phyloP scores from a whole-genome alignment of 2,329 filamentous ascomycete genomes.

The Aspergillus unguis region DNA sequence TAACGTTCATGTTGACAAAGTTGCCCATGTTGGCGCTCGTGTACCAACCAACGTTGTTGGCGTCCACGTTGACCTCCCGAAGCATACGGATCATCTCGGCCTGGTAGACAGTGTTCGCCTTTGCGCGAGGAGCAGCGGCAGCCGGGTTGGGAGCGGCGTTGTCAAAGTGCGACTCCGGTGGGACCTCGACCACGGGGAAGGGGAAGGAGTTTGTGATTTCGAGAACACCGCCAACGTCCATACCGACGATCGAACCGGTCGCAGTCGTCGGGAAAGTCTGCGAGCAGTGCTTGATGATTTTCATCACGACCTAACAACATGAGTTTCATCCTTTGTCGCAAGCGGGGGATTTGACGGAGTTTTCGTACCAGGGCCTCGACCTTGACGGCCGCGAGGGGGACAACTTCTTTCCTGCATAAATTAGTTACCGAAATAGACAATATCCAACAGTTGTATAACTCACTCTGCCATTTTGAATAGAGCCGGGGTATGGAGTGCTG shows the following conservation, averaged over 20 bases:
- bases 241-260: slow-evolving; percentile 86
- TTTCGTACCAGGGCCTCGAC: slow-evolving; percentile 83
- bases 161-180: slow-evolving; percentile 69
- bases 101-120: slow-evolving; percentile 84
- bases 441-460: slow-evolving; percentile 5
- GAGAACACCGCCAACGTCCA: slow-evolving; percentile 78
- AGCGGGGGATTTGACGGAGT: slow-evolving; percentile 28
- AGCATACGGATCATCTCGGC: slow-evolving; percentile 96
- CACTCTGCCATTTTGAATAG: slow-evolving; percentile 34
- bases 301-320: slow-evolving; percentile 76
- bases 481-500: slow-evolving; percentile 19
- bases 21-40: slow-evolving; percentile 98
- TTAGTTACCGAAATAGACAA: slow-evolving; percentile 14
- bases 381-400: slow-evolving; percentile 80
- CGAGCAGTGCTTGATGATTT: slow-evolving; percentile 94
- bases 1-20: slow-evolving; percentile 89
- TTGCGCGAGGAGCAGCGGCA: slow-evolving; percentile 84
- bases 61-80: slow-evolving; percentile 96
- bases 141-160: slow-evolving; percentile 67
- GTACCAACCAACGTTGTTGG: slow-evolving; percentile 98
- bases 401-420: slow-evolving; percentile 54
- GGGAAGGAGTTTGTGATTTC: slow-evolving; percentile 95
- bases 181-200: slow-evolving; percentile 78
- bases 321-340: slow-evolving; percentile 22
- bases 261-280: slow-evolving; percentile 82